Evolutionary conservation across 2,329 filamentous ascomycete species (phyloP).

Genomic region (Hypoxylon sp.): DNA sequence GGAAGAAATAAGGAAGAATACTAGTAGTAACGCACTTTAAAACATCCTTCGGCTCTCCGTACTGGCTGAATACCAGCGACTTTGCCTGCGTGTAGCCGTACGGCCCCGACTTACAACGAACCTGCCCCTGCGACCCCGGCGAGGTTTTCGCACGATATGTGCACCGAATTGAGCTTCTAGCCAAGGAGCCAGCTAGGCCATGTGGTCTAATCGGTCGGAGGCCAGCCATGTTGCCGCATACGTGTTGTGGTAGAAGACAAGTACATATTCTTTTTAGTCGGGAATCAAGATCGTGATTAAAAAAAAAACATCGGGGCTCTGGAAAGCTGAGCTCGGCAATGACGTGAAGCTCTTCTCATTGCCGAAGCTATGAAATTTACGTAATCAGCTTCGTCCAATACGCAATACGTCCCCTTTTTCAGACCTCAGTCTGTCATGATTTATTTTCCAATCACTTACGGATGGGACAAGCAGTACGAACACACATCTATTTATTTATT

Average conservation of each 20-base stretch:
- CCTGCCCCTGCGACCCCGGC: slow-evolving; percentile 36
- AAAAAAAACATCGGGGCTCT: slow-evolving; percentile 30
- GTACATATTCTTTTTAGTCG: slow-evolving; percentile 10
- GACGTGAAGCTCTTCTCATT: slow-evolving; percentile 30
- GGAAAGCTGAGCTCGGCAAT: slow-evolving; percentile 34
- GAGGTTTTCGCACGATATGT: not conserved
- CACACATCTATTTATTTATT: not conserved
- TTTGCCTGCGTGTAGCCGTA: slow-evolving; percentile 88
- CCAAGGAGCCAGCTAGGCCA: slow-evolving; percentile 6
- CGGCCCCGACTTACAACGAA: slow-evolving; percentile 63
- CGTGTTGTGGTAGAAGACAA: slow-evolving; percentile 6
- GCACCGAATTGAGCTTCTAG: slow-evolving; percentile 20
- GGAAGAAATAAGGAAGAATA: not conserved
- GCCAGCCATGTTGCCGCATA: slow-evolving; percentile 25
- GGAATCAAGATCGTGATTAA: slow-evolving; percentile 10
- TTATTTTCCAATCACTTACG: not conserved
- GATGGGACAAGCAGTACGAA: not conserved
- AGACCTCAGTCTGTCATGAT: not conserved
- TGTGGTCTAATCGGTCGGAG: slow-evolving; percentile 27
- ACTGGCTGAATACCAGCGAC: slow-evolving; percentile 76
- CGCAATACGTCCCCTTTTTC: slow-evolving; percentile 14
- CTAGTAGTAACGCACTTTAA: slow-evolving; percentile 56
- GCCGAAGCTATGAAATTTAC: slow-evolving; percentile 25
- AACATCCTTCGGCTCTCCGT: slow-evolving; percentile 78
- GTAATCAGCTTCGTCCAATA: no score